phyloP scores from a whole-genome alignment of 2,329 filamentous ascomycete species.

The Pyricularia sp. region DNA sequence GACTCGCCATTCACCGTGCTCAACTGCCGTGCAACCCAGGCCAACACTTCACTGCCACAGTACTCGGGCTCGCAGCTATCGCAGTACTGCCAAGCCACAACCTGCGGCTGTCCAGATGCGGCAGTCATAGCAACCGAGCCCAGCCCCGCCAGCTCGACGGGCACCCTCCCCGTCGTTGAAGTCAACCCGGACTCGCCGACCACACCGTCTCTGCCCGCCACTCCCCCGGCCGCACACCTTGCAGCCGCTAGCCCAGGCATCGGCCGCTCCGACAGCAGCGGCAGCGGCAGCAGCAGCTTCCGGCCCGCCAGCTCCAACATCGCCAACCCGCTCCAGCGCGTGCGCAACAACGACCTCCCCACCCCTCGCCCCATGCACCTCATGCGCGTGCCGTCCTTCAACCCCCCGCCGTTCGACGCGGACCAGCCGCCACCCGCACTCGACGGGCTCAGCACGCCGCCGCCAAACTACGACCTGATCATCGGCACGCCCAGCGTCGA shows the following conservation, averaged over 20 bases:
- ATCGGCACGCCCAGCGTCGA: constrained; percentile 56
- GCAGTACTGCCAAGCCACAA: constrained; percentile 33
- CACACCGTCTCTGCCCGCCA: constrained; percentile 24
- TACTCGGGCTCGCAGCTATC: constrained; percentile 45
- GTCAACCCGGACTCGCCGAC: constrained; percentile 12
- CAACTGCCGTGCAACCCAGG: constrained; percentile 83
- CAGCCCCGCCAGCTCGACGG: constrained; percentile 52
- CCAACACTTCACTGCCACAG: constrained; percentile 73
- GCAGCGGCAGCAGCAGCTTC: neutral
- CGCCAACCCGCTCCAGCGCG: constrained; percentile 20
- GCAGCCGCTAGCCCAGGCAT: constrained; percentile 8
- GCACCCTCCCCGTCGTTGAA: constrained; percentile 29
- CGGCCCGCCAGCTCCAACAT: constrained; percentile 5
- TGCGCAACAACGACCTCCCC: constrained; percentile 14
- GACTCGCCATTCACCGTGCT: constrained; percentile 91
- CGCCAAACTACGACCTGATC: constrained; percentile 71
- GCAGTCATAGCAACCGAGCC: constrained; percentile 37
- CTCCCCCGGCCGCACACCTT: constrained; percentile 46
- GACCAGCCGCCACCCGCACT: constrained; percentile 53
- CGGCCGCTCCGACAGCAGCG: constrained; percentile 9
- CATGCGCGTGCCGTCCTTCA: constrained; percentile 70
- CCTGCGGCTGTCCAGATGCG: constrained; percentile 43
- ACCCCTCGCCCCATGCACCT: constrained; percentile 53
- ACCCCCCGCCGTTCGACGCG: constrained; percentile 76
- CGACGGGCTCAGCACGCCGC: constrained; percentile 52